Percentiles rank a stretch among this genome's conserved stretches.
phyloP scores from a whole-genome alignment of 805 yeast genomes.

The Hanseniaspora nectarophila region DNA sequence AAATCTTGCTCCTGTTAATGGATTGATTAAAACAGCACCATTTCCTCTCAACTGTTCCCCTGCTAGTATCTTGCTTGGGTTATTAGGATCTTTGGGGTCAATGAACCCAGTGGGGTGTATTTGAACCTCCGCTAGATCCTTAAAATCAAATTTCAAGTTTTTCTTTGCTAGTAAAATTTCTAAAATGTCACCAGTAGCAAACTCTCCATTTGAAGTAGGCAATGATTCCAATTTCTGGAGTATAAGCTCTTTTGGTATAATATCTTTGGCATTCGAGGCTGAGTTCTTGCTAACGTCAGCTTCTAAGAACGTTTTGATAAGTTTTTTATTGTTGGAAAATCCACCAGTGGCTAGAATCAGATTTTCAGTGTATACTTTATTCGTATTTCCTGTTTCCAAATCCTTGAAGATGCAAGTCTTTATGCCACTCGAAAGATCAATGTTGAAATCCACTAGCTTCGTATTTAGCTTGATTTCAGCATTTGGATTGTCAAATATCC shows the following conservation, averaged over 20 bases:
- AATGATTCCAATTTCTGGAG: conserved; percentile 27
- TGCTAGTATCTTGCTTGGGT: conserved; percentile 43
- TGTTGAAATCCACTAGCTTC: conserved; percentile 29
- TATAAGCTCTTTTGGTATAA: conserved; percentile 9
- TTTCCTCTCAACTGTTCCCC: conserved; percentile 50
- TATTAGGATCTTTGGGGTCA: conserved; percentile 32
- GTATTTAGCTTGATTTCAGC: conserved; percentile 32
- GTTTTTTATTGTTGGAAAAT: conserved; percentile 32
- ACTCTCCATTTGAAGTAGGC: conserved; percentile 47
- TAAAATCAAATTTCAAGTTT: conserved; percentile 37
- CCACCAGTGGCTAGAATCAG: conserved; percentile 53
- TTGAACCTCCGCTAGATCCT: conserved; percentile 50
- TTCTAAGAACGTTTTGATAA: conserved; percentile 34
- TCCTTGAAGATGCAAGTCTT: conserved; percentile 17
- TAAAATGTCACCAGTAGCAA: conserved; percentile 41
- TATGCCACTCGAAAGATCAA: conserved; percentile 16
- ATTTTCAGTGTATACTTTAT: conserved; percentile 25
- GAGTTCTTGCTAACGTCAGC: conserved; percentile 22
- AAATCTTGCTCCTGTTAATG: conserved; percentile 37
- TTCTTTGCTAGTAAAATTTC: conserved; percentile 39
- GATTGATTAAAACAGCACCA: conserved; percentile 44
- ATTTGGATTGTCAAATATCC: conserved; percentile 25
- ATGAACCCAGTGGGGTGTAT: conserved; percentile 55
- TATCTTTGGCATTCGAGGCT: not conserved
- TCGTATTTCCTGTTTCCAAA: conserved; percentile 35